Percentiles rank a stretch among this genome's conserved stretches.
Conservation (phyloP, 108 stramenopile genomes). For the Stephanodiscus minutulus region DNA sequence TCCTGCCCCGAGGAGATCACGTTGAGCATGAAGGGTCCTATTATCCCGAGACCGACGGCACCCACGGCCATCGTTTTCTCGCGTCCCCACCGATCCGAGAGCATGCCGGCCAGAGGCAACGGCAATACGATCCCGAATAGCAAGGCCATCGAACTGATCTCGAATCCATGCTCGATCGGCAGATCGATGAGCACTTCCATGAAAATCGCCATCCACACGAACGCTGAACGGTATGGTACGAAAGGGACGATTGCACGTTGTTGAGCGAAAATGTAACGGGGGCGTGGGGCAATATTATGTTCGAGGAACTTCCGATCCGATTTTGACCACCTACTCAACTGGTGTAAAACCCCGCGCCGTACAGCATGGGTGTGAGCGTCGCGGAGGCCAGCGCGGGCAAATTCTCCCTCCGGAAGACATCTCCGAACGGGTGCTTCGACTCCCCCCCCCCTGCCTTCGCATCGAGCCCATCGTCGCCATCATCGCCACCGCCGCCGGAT, state of each 20-base stretch:
- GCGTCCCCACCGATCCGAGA: slow-evolving; percentile 60
- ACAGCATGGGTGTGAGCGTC: slow-evolving; percentile 63
- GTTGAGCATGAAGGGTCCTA: slow-evolving; percentile 53
- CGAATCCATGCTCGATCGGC: slow-evolving; percentile 59
- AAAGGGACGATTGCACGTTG: not conserved
- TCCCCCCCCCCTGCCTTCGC: not conserved
- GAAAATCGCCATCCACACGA: slow-evolving; percentile 73
- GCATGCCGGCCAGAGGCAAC: slow-evolving; percentile 57
- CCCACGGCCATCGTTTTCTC: slow-evolving; percentile 51
- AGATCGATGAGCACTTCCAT: slow-evolving; percentile 66
- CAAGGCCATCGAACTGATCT: slow-evolving; percentile 60
- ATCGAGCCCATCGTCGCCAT: slow-evolving; percentile 27
- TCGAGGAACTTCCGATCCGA: not conserved
- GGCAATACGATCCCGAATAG: slow-evolving; percentile 51
- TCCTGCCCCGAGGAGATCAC: slow-evolving; percentile 52
- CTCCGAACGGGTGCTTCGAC: slow-evolving; percentile 50
- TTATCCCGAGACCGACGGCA: slow-evolving; percentile 40
- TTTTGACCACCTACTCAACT: not conserved
- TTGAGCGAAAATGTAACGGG: not conserved
- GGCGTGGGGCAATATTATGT: not conserved
- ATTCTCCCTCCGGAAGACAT: slow-evolving; percentile 59
- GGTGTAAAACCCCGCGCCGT: slow-evolving; percentile 65
- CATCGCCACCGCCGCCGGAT: too few relatives aligned
- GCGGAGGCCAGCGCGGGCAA: slow-evolving; percentile 54
- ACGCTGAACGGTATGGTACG: slow-evolving; percentile 7